A percentile compares a stretch with the other conserved stretches of the same genome.
These are phyloP conservation scores for Sphaerulina populicola DNA, from an alignment of 2,329 filamentous ascomycete species.

Conservation along the genomic window DNA sequence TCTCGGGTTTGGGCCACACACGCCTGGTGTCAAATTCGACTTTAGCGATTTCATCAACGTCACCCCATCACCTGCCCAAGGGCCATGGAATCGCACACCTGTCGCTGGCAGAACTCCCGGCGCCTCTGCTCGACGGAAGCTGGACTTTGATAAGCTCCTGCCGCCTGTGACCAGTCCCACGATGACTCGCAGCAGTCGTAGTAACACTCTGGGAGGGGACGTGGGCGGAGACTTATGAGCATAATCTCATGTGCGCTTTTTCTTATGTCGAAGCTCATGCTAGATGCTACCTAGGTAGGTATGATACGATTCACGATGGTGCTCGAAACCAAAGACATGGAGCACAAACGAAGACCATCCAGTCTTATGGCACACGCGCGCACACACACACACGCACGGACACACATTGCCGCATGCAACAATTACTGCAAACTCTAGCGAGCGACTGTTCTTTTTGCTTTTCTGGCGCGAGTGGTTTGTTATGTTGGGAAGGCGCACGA, in stretches of 20 bases:
- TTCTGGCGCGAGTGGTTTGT: not conserved
- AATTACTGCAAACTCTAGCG: constrained; percentile 1
- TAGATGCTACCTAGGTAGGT: no score
- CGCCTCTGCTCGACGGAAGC: constrained; percentile 57
- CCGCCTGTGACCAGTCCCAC: constrained; percentile 45
- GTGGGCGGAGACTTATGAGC: constrained; percentile 52
- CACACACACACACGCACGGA: not conserved
- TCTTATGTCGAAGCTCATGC: constrained; percentile 3
- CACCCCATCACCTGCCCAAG: constrained; percentile 88
- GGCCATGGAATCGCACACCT: constrained; percentile 61
- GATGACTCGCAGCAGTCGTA: constrained; percentile 35
- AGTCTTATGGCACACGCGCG: not conserved
- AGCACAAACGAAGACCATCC: not conserved
- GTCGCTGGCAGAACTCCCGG: constrained; percentile 59
- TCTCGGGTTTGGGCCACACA: constrained; percentile 57
- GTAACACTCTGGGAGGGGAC: constrained; percentile 53
- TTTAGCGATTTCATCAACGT: constrained; percentile 97
- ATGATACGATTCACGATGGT: constrained; percentile 13
- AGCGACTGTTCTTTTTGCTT: constrained; percentile 5
- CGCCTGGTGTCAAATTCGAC: constrained; percentile 79
- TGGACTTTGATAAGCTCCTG: constrained; percentile 74
- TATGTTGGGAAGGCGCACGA: constrained; percentile 1
- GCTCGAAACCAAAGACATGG: not conserved
- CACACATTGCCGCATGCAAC: constrained; percentile 4
- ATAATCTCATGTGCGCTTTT: constrained; percentile 2